Percentiles rank a stretch among this genome's conserved stretches.
Conservation (phyloP, 148 eudicot species). For the Oxyria digyna region DNA sequence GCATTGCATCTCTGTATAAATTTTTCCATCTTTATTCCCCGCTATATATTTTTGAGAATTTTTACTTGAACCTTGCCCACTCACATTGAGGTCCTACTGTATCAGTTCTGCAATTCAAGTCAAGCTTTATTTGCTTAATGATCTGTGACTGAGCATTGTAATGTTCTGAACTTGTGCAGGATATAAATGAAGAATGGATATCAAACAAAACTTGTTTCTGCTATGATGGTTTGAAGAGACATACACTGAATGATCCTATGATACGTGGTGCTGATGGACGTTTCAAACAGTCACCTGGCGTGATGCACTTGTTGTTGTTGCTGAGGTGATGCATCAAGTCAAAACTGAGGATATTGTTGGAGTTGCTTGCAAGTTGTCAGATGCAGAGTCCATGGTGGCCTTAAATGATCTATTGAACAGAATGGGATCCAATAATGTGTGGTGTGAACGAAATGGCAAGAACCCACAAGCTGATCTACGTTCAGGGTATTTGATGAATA, state of each 20-base stretch:
- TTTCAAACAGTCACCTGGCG: conserved; percentile 93
- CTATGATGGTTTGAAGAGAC: conserved; percentile 98
- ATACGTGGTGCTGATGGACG: conserved; percentile 94
- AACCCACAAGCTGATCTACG: conserved; percentile 85
- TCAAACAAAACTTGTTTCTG: conserved; percentile 95
- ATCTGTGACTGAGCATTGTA: too few species aligned
- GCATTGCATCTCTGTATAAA: too few species aligned
- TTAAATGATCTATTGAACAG: conserved; percentile 81
- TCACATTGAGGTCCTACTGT: too few species aligned
- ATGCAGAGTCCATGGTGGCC: conserved; percentile 98
- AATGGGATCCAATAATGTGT: conserved; percentile 88
- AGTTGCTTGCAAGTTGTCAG: conserved; percentile 84
- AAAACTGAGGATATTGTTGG: conserved; percentile 88
- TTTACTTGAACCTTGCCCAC: too few species aligned
- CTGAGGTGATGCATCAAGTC: conserved; percentile 71
- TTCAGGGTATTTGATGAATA: conserved; percentile 81
- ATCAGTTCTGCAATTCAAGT: too few species aligned
- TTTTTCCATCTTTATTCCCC: too few species aligned
- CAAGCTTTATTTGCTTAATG: too few species aligned
- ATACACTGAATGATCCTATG: conserved; percentile 96
- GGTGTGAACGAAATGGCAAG: conserved; percentile 86
- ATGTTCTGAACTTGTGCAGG: too few species aligned
- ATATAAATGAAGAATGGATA: conserved; percentile 99
- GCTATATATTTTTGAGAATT: too few species aligned
- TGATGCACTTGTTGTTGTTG: conserved; percentile 88